Base-by-base conservation (phyloP, 345 rosid genomes). In the Erysimum cheiranthoides region DNA sequence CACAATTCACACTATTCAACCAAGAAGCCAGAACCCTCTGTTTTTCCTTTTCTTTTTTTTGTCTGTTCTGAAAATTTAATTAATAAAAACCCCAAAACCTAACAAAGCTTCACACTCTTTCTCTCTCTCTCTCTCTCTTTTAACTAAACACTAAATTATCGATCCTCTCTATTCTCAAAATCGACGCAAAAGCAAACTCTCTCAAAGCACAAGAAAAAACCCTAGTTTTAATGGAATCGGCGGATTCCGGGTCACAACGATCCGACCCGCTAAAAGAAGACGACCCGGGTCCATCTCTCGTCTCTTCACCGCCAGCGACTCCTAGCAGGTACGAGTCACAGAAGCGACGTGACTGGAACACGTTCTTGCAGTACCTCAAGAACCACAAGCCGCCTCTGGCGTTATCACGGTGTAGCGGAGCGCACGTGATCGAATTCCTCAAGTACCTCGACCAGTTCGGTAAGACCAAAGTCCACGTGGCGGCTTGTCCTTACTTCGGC, bases 391-490 rank as follows among this genome's bases (percentile, higher is more conserved):
- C 93, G 0, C 91, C 93, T 18, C 70, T 88, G 0, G 77, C 89
- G 5, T 77, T 88, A 4, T 74, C 86, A 2, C 76, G 91, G 1
- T 86, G 93, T 74, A 86, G 93, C 42, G 93, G 93, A 5, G 89
- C 93, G 5, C 91, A 88, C 70, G 93, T 85, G 31, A 84, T 88
- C 53, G 93, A 88, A 79, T 88, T 88, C 74, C 75, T 88, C 73
- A 86, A 84, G 76, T 88, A 88, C 80, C 65, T 88, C 2, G 93
- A 88, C 71, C 93, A 88, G 67, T 88, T 88, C 46, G 93, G 93
- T 11, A 88, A 88, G 75, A 88, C 93, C 4, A 88, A 88, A 74
- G 93, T 88, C 58, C 93, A 89, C 83, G 60, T 81, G 60, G 53
- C 74, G 21, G 82, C 80, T 3, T 86, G 91, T 69, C 89, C 89